phyloP scores from a whole-genome alignment of 306 rosid genomes.

The Cicer bijugum region DNA sequence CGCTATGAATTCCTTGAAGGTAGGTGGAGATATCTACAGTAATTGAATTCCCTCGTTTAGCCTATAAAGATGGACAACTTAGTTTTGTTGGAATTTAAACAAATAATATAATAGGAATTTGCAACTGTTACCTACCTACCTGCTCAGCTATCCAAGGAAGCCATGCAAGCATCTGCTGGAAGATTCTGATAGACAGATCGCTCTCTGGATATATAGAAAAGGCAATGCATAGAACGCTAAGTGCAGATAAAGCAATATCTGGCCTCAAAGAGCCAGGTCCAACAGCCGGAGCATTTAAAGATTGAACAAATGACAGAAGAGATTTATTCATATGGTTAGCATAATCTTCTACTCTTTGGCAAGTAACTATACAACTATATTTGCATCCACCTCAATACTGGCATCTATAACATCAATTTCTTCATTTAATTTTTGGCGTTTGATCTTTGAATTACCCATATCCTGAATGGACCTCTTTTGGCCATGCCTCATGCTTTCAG shows the following conservation, averaged over 20 bases:
- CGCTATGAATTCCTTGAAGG: constrained; percentile 86
- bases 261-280: constrained; percentile 60
- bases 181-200: constrained; percentile 58
- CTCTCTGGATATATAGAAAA: constrained; percentile 75
- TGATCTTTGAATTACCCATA: constrained; percentile 52
- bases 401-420: constrained; percentile 54
- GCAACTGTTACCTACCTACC: constrained; percentile 59
- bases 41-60: constrained; percentile 59
- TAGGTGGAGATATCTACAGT: constrained; percentile 62
- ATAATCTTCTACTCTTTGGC: constrained; percentile 61
- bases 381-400: constrained; percentile 53
- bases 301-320: constrained; percentile 62
- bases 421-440: constrained; percentile 65
- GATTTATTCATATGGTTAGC: constrained; percentile 63
- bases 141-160: constrained; percentile 80
- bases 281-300: constrained; percentile 55
- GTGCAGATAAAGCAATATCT: constrained; percentile 66
- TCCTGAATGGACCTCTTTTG: constrained; percentile 74
- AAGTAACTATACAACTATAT: constrained; percentile 49
- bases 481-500: constrained; percentile 55
- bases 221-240: constrained; percentile 82
- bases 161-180: constrained; percentile 82
- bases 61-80: constrained; percentile 55
- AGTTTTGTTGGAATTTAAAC: constrained; percentile 42
- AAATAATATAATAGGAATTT: constrained; percentile 29